Base-by-base conservation (phyloP, 2,329 filamentous ascomycete species). In the Neopestalotiopsis sp. region DNA sequence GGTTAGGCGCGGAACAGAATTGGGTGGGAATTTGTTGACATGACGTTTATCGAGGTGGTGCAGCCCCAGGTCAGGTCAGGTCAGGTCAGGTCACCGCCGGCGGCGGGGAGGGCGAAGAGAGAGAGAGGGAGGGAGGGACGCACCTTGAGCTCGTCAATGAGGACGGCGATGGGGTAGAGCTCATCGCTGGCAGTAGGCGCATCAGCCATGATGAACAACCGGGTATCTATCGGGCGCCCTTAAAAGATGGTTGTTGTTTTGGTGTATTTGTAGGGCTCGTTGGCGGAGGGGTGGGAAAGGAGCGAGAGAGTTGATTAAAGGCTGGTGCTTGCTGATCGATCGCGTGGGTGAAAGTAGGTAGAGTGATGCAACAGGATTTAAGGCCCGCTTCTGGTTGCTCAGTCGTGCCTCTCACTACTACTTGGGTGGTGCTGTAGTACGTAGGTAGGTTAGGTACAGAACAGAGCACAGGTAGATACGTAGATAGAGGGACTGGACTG, bases 101-200 rank as follows among this genome's bases (percentile, higher is more conserved):
- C 45, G 45, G 45, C 20, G 34, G 38, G 17, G 17, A 28, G 45
- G 30, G 73, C 70, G 74, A 76, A 28, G 45, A 14, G 73, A 70
- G 74, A 76, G 14, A 53, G 13, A 38, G 14, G n/a, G 45, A 53
- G 45, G 45, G 45, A 53, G 17, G 45, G 45, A 53, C 45, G 78
- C 89, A 97, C 95, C 94, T 98, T 99, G 79, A 99, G 89, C 90
- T 99, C 96, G 84, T 99, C 96, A 84, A 99, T 99, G 84, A 99
- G 91, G 76, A 99, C 96, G 80, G 97, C 96, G 87, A 99, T 99
- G 82, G 96, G 96, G 84, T 98, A 99, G 79, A 99, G 94, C 91
- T 98, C 97, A 86, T 99, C 96, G 83, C 92, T 97, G 87, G 95
- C 91, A 84, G 92, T 93, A 82, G 91, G 89, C 85, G 92, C 92